Conservation (phyloP, 2,329 filamentous ascomycete genomes). For the Graphilbum sp. region DNA sequence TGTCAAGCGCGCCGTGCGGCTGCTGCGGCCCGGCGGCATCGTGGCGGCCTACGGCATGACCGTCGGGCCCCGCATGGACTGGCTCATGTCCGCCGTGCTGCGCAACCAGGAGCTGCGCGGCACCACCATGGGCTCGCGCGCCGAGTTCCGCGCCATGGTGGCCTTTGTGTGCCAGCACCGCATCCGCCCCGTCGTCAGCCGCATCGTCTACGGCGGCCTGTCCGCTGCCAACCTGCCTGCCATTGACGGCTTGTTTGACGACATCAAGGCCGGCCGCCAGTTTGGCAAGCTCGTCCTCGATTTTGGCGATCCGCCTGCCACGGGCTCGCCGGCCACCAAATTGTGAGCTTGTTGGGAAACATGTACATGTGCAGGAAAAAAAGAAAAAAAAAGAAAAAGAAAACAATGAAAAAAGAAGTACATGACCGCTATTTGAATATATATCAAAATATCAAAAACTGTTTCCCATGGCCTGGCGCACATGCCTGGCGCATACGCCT, state of each 20-base stretch:
- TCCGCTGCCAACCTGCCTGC: conserved; percentile 52
- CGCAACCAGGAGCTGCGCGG: conserved; percentile 79
- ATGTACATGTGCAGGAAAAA: too few relatives aligned
- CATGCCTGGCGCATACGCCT: too few relatives aligned
- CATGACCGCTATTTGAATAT: too few relatives aligned
- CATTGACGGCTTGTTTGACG: conserved; percentile 71
- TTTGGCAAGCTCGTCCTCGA: conserved; percentile 88
- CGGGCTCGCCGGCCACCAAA: not conserved
- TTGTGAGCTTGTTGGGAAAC: too few relatives aligned
- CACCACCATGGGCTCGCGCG: conserved; percentile 78
- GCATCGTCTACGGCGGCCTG: conserved; percentile 43
- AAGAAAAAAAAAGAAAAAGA: too few relatives aligned
- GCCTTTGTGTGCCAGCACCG: conserved; percentile 50
- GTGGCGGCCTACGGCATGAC: conserved; percentile 90
- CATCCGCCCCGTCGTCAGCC: conserved; percentile 63
- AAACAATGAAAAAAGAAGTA: too few relatives aligned
- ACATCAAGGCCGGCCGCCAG: conserved; percentile 72
- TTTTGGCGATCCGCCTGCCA: too few relatives aligned
- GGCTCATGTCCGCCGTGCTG: conserved; percentile 66
- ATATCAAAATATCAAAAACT: too few relatives aligned
- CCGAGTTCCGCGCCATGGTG: conserved; percentile 85
- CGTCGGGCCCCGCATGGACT: conserved; percentile 67
- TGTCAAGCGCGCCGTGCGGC: conserved; percentile 45
- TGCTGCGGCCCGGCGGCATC: conserved; percentile 72
- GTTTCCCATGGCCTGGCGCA: too few relatives aligned